Evolutionary conservation across 2,329 filamentous ascomycete genomes (phyloP), one percentile per base, ranked within the genome.

Genomic region (Beauveria brongniartii): DNA sequence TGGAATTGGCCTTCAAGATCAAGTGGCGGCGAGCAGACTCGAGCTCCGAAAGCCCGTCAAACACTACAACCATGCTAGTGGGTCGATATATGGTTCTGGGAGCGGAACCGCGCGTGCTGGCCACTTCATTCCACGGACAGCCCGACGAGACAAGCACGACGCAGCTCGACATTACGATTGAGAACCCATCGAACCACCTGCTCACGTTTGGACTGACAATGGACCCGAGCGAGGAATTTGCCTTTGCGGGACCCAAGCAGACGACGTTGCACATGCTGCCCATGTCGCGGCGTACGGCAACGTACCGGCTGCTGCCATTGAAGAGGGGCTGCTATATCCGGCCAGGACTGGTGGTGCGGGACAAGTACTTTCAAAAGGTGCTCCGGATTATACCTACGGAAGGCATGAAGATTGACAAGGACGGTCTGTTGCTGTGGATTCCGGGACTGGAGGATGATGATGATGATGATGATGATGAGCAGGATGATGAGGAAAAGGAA

Each of bases 151-250:
- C 72, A 58, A 61, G 68, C 12, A 68, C 83, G 9, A 65, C 82
- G 50, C 74, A 78, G 61, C 71, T 86, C 16, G 75, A 80, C 47
- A 71, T 84, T 70, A 91, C 86, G 3, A 85, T 99, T 61, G 94
- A 99, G 75, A 99, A 99, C 71, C 90, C 92, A 0, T 97, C 93
- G 0, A 89, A 87, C 71, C 94, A 99, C 72, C 95, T 96, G 74
- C 82, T 99, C 55, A 96, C 92, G 0, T 99, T 99, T 74, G 92
- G 90, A 34, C 74, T 97, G 54, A 86, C 81, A 28, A 96, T 99
- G 92, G 93, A 99, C 67, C 89, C 92, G 3, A 93, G 86, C 70
- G 91, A 96, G 65, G 84, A 91, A 58, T 97, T 97, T 74, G 93
- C 92, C 0, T 97, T 99, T 73, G 92, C 90, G 8, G 94, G 94